Evolutionary conservation across 176 grass and related monocot genomes (phyloP).

Genomic region (Eremochloa ophiuroides): DNA sequence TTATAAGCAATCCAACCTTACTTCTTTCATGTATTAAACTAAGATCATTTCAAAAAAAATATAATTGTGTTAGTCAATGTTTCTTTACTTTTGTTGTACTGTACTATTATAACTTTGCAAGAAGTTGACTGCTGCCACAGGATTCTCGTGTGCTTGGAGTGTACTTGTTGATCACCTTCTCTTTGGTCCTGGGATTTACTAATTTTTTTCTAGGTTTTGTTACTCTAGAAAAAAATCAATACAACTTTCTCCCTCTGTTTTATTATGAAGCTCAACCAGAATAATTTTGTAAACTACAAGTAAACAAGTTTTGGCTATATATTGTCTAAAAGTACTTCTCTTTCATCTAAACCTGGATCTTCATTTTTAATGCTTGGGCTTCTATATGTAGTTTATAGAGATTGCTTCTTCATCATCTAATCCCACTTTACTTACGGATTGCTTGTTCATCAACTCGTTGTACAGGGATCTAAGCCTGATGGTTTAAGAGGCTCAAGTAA

Average conservation of each 20-base stretch:
- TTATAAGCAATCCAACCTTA: background rate
- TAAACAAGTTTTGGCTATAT: background rate
- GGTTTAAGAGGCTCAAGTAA: slow-evolving; percentile 69
- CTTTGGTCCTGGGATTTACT: background rate
- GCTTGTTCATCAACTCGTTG: background rate
- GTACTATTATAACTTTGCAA: background rate
- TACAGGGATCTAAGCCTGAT: slow-evolving; percentile 69
- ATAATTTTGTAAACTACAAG: background rate
- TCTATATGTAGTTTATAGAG: slow-evolving; percentile 8
- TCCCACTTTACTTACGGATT: slow-evolving; percentile 6
- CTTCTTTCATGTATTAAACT: background rate
- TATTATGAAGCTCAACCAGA: background rate
- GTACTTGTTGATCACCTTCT: background rate
- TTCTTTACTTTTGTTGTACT: background rate
- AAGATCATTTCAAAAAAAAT: background rate
- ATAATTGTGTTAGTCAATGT: background rate
- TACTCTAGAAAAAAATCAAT: background rate
- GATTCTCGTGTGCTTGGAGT: background rate
- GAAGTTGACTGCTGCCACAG: slow-evolving; percentile 7
- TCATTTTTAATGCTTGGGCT: background rate
- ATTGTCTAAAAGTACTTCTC: background rate
- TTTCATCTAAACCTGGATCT: background rate
- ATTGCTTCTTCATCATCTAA: background rate
- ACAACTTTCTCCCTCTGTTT: background rate
- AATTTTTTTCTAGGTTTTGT: background rate